A percentile compares a stretch with the other conserved stretches of the same genome.
phyloP scores from a whole-genome alignment of 495 filamentous ascomycete genomes.

The Tuber magnatum region DNA sequence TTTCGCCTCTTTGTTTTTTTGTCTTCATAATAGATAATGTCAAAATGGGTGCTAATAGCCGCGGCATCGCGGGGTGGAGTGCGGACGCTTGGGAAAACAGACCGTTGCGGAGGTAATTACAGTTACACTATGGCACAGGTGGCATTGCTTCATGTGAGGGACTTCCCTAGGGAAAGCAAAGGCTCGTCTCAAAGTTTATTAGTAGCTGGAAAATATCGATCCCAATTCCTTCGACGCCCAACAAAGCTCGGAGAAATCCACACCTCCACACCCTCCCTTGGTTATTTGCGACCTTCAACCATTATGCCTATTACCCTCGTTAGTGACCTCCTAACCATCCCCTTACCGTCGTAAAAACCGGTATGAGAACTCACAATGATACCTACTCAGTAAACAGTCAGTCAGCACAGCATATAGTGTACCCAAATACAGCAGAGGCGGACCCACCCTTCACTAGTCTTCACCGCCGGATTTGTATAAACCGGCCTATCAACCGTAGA shows the following conservation, averaged over 20 bases:
- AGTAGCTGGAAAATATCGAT: not conserved
- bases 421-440: not conserved
- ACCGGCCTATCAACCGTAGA: conserved; percentile 37
- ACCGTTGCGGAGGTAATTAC: not conserved
- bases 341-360: not conserved
- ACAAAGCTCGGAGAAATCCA: not conserved
- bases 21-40: not conserved
- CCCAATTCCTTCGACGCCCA: not conserved
- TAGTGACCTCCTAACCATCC: not conserved
- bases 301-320: conserved; percentile 30
- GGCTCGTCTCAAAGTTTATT: not conserved
- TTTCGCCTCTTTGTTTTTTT: not conserved
- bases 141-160: not conserved
- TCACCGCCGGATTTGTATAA: conserved; percentile 36
- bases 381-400: not conserved
- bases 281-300: conserved; percentile 37
- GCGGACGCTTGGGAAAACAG: not conserved
- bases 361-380: conserved; percentile 30
- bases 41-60: not conserved
- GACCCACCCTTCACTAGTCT: conserved; percentile 35
- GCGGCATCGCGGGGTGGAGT: not conserved
- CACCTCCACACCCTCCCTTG: not conserved
- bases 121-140: not conserved
- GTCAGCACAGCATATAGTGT: not conserved
- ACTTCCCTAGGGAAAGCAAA: not conserved